Evolutionary conservation across 2,329 filamentous ascomycete species (phyloP).

Genomic region (Penicillium frequentans): DNA sequence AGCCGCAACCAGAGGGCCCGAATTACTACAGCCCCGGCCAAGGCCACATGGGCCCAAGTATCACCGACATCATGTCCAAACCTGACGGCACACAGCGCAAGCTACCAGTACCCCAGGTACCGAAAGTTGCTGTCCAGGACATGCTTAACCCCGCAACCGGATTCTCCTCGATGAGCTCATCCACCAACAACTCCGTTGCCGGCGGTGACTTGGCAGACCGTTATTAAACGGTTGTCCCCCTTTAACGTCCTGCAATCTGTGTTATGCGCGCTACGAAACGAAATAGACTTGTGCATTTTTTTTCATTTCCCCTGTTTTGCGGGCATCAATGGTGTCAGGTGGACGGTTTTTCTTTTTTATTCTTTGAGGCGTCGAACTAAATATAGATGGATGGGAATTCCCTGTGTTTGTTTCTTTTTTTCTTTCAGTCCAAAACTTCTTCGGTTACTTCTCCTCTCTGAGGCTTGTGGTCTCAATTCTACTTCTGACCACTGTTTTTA

Average conservation of each 20-base stretch:
- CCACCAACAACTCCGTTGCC: constrained; percentile 73
- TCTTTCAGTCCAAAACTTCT: constrained; percentile 19
- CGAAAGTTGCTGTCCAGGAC: constrained; percentile 85
- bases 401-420: constrained; percentile 9
- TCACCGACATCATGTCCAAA: constrained; percentile 89
- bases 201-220: constrained; percentile 68
- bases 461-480: constrained; percentile 23
- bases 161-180: constrained; percentile 73
- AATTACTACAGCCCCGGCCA: constrained; percentile 58
- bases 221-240: constrained; percentile 32
- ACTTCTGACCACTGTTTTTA: constrained; percentile 13
- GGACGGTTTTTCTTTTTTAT: constrained; percentile 26
- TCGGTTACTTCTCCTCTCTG: constrained; percentile 22
- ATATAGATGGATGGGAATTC: constrained; percentile 22
- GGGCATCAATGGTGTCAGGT: constrained; percentile 40
- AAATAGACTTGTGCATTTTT: constrained; percentile 44
- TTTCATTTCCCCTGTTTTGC: constrained; percentile 23
- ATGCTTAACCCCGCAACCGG: constrained; percentile 68
- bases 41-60: constrained; percentile 68
- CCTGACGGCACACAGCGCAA: constrained; percentile 87
- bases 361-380: constrained; percentile 20
- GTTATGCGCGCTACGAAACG: constrained; percentile 39
- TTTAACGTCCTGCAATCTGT: constrained; percentile 14
- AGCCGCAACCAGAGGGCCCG: constrained; percentile 62
- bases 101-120: constrained; percentile 82